Base-by-base conservation (phyloP, 768 basidiomycete genomes). In the Mrakia frigida region DNA sequence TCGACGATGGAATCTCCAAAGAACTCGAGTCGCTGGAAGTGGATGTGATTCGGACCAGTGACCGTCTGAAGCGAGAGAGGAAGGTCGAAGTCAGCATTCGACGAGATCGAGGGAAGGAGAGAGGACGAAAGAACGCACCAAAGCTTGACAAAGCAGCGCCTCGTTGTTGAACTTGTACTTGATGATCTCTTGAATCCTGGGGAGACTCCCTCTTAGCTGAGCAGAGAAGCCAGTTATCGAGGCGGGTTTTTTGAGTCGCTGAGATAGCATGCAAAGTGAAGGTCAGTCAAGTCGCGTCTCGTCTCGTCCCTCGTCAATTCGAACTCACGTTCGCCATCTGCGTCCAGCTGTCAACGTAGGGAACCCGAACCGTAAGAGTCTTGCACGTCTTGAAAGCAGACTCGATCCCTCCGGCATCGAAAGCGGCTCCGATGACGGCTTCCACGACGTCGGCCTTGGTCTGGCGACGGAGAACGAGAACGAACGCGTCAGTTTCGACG, bases 1-100 rank as follows among this genome's bases (percentile, higher is more conserved):
- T 94, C 93, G 35, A 94, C 86, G 70, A 94, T 88, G 1, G 91
- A 91, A 83, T 94, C 93, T 18, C 93, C 93, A 56, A 93, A 85
- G 81, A 93, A 94, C 82, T 93, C 92, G 50, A 94, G 86, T 75
- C 91, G 86, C 80, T 92, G 91, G 80, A 91, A 91, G 25, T 87
- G 87, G 21, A 86, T 86, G 5, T 86, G 87, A 78, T 87, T 86
- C 46, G 87, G 84, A 0, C 90, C 90, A 3, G 87, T 84, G 81
- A 92, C 92, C 0, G 90, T 90, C 92, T 93, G 79, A 9, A 70
- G n/a, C n/a, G n/a, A 56, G 68, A 53, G 72, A 53, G 70, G 37
- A 56, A 35, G 18, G 31, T 56, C 3, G 21, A 23, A 18, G 23
- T 70, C 10, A 70, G 50, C 25, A 25, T 7, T 10, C 33, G 16